Base-by-base conservation (phyloP, 2,329 filamentous ascomycete genomes). In the Fusarium irregulare region DNA sequence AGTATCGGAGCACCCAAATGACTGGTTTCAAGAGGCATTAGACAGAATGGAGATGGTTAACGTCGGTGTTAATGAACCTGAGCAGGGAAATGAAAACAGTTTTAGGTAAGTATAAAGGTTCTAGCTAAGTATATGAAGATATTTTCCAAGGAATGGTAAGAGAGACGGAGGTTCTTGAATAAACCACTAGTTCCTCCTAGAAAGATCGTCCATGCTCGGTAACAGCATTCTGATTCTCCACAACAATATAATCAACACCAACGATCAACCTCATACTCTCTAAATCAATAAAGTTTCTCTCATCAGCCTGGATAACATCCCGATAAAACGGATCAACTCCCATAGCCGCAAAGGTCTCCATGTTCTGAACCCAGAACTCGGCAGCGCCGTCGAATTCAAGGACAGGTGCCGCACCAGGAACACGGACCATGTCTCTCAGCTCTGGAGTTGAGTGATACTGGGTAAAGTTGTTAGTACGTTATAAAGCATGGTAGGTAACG, bases 171-270 rank as follows among this genome's bases (percentile, higher is more conserved):
- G n/a, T n/a, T n/a, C n/a, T 28, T 28, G 27, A 28, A 28, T 28
- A 28, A 4, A 11, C 27, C 11, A 30, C 6, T n/a, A 13, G 12
- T 2, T 13, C 28, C 12, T 30, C 12, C 6, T 14, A 30, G 13
- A 64, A 64, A 1, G 20, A 48, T 1, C 58, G 42, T 0, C 60
- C 60, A 56, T 64, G 60, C 9, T 63, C 60, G 0, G 23, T 56
- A 3, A 64, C 49, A 13, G 60, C 42, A 8, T 63, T 64, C 18
- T 64, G 60, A 3, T 64, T 64, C 8, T 64, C 58, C 9, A 64
- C 58, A 23, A 56, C 20, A 4, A 64, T 63, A 10, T 64, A 64
- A 4, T 64, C 60, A 1, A 63, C 44, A 4, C 60, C 60, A 11
- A 64, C 60, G 4, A 64, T 64, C 13, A 64, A 9, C 2, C 49